phyloP scores from a whole-genome alignment of 768 basidiomycete species.

The Rhodotorula paludigena region DNA sequence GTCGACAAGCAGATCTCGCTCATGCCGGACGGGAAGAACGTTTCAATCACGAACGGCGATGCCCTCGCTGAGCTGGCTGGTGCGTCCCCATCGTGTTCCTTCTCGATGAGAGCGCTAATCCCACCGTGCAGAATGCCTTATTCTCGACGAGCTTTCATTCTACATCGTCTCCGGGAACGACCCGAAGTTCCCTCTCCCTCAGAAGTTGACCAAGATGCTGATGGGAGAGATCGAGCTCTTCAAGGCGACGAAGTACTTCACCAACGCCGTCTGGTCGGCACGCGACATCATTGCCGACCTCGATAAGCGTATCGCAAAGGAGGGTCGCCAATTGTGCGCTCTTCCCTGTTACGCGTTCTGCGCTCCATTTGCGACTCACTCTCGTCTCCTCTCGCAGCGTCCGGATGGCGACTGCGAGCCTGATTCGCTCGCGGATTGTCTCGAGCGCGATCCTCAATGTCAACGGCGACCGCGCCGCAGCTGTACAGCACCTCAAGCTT shows the following conservation, averaged over 20 bases:
- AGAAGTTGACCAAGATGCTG: background rate
- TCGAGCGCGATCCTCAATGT: background rate
- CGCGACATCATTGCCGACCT: constrained; percentile 2
- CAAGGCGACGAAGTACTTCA: constrained; percentile 6
- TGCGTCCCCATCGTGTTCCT: no score
- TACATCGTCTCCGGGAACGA: background rate
- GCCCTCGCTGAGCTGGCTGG: no score
- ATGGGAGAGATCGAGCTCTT: background rate
- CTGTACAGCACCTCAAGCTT: background rate
- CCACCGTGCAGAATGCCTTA: no score
- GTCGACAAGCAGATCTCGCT: background rate
- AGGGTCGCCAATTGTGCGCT: background rate
- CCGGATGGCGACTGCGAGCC: background rate
- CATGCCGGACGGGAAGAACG: background rate
- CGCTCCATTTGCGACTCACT: background rate
- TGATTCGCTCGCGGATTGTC: background rate
- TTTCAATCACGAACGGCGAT: no score
- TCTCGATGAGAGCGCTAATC: no score
- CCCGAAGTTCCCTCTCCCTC: background rate
- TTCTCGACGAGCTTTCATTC: no score
- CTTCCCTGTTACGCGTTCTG: background rate
- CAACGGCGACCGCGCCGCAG: no score
- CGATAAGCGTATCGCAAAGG: background rate
- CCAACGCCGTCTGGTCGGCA: background rate
- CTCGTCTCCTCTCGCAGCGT: background rate